phyloP scores from a whole-genome alignment of 148 eudicot genomes.

The Camellia lanceoleosa region DNA sequence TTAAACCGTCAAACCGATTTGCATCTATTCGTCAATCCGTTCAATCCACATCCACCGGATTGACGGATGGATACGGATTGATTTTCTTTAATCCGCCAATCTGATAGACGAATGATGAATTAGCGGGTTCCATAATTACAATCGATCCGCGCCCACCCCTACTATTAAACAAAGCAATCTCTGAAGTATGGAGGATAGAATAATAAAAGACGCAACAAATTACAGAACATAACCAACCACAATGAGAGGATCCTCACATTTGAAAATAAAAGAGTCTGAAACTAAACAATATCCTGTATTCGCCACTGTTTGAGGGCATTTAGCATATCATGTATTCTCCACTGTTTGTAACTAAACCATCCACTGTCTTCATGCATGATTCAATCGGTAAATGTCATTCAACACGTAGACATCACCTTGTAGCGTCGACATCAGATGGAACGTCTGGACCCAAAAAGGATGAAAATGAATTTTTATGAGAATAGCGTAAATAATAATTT shows the following conservation, averaged over 20 bases:
- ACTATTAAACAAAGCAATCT: not conserved
- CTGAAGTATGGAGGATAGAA: not conserved
- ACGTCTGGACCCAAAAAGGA: conserved; percentile 21
- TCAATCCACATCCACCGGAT: too few relatives aligned
- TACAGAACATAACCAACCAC: not conserved
- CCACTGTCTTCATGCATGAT: conserved; percentile 27
- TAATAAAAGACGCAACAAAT: not conserved
- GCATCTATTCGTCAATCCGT: too few relatives aligned
- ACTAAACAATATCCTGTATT: not conserved
- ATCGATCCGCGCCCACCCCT: too few relatives aligned
- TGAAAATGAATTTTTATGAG: not conserved
- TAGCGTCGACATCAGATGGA: conserved; percentile 40
- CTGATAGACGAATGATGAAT: too few relatives aligned
- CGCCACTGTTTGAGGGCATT: not conserved
- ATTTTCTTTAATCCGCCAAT: too few relatives aligned
- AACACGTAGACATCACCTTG: conserved; percentile 34
- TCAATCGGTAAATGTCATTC: conserved; percentile 41
- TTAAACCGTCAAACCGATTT: too few relatives aligned
- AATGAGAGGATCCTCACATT: too few relatives aligned
- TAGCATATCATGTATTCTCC: not conserved
- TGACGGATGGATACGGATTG: too few relatives aligned
- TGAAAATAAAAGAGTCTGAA: not conserved
- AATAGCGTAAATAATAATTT: not conserved
- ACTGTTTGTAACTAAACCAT: not conserved
- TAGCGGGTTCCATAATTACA: too few relatives aligned